Evolutionary conservation across 176 grass and related monocot genomes (phyloP), one percentile per base, ranked within the genome.

Genomic region (Musa troglodytarum): DNA sequence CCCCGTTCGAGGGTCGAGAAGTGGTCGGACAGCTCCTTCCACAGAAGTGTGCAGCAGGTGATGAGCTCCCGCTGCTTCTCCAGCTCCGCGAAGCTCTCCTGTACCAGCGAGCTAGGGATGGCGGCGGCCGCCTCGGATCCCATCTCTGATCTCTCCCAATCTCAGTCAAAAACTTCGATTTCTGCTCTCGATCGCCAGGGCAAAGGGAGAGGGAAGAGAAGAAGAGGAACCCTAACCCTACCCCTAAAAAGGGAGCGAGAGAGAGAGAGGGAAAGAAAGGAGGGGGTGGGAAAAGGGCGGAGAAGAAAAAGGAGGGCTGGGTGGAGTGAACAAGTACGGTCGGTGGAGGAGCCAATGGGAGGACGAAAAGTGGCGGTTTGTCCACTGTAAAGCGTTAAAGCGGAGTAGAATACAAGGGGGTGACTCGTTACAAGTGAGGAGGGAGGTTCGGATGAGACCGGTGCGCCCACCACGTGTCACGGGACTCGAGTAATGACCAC

Each of bases 41-140:
- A 93, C 57, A 93, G 80, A 2, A 84, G 75, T 63, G 91, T 93
- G 80, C 91, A 93, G 68, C 77, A 81, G 19, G 81, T 84, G 1
- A 93, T 89, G 52, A 93, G 78, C 82, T 93, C 80, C 71, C 88
- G 91, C 83, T 90, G 91, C 76, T 84, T 82, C 85, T 87, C 91
- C 74, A 93, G 87, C 79, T 84, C 87, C 55, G 83, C 91, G 74
- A 93, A 90, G 67, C 91, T 88, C 53, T 84, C 87, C 80, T 79
- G 68, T 52, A 90, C 83, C 28, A 84, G 74, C 13, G 81, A 85
- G 16, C 59, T 72, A 66, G 82, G 63, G 10, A 65, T 10, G 63
- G 26, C 75, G 57, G 68, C 16, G 15, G 20, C 73, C n/a, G 9
- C 67, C 67, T 67, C 83, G 62, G 53, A 69, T 19, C 76, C 59